These are phyloP conservation scores for Sporothrix sp. DNA, from an alignment of 2,329 filamentous ascomycete species.

Conservation along the genomic window DNA sequence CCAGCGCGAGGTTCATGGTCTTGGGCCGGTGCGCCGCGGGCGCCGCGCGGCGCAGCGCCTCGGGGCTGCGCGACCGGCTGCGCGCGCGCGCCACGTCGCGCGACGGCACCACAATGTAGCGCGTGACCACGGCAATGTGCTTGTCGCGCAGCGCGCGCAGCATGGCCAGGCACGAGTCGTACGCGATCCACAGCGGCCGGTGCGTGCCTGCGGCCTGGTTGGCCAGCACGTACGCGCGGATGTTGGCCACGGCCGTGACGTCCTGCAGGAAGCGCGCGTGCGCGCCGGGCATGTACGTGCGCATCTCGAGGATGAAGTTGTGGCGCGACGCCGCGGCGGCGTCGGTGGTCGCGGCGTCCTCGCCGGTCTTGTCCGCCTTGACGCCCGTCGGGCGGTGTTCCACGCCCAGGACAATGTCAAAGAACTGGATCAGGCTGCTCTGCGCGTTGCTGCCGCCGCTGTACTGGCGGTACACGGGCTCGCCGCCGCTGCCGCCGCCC, in stretches of 20 bases:
- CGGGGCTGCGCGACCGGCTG: constrained; percentile 49
- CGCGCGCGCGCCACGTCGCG: constrained; percentile 56
- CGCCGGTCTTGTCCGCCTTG: constrained; percentile 38
- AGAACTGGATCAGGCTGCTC: constrained; percentile 94
- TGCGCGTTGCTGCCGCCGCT: constrained; percentile 94
- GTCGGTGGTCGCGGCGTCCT: constrained; percentile 20
- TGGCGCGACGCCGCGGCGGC: constrained; percentile 38
- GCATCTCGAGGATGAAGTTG: constrained; percentile 96
- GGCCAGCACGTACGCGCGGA: constrained; percentile 68
- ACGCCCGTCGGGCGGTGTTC: constrained; percentile 85
- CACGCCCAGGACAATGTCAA: constrained; percentile 82
- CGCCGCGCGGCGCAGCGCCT: constrained; percentile 27
- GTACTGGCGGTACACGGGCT: constrained; percentile 62
- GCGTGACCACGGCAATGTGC: constrained; percentile 90
- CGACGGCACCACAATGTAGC: constrained; percentile 88
- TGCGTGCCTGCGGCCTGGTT: constrained; percentile 39
- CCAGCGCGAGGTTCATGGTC: constrained; percentile 13
- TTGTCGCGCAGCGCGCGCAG: constrained; percentile 68
- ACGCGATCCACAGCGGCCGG: constrained; percentile 63
- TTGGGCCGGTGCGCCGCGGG: constrained; percentile 13
- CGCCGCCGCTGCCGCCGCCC: constrained; percentile 35
- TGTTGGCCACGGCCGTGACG: constrained; percentile 70
- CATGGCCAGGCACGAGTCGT: constrained; percentile 77
- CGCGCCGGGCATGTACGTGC: constrained; percentile 88
- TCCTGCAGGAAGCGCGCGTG: constrained; percentile 84